Percentiles rank a stretch among this genome's conserved stretches.
Conservation (phyloP, 139 green algal genomes). For the Picochlorum sp. region DNA sequence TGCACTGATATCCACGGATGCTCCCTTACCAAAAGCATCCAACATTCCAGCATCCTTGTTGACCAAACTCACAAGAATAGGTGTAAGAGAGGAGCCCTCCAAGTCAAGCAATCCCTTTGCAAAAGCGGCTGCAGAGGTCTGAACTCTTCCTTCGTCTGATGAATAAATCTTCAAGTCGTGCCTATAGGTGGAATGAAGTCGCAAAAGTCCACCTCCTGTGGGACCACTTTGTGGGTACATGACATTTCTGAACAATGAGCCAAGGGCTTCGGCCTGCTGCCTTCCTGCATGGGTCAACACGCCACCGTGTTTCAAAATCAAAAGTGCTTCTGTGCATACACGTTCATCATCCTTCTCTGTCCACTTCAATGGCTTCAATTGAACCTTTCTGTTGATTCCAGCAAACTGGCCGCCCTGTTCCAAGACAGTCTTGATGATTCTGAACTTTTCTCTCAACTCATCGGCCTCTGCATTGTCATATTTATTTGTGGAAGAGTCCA, state of each 20-base stretch:
- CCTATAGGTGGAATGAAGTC: slow-evolving; percentile 95
- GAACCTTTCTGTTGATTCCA: slow-evolving; percentile 97
- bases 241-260: slow-evolving; percentile 78
- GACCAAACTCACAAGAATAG: slow-evolving; percentile 83
- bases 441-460: slow-evolving; percentile 78
- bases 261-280: slow-evolving; percentile 82
- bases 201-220: slow-evolving; percentile 76
- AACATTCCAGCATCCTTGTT: slow-evolving; percentile 91
- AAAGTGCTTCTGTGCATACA: slow-evolving; percentile 40
- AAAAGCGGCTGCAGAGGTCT: slow-evolving; percentile 79
- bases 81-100: slow-evolving; percentile 78
- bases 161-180: slow-evolving; percentile 99
- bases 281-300: slow-evolving; percentile 81
- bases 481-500: slow-evolving; percentile 21
- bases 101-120: slow-evolving; percentile 91
- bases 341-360: slow-evolving; percentile 6
- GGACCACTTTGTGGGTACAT: slow-evolving; percentile 86
- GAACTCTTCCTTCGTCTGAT: slow-evolving; percentile 78
- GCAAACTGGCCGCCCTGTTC: slow-evolving; percentile 75
- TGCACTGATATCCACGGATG: slow-evolving; percentile 63
- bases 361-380: slow-evolving; percentile 83
- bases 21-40: slow-evolving; percentile 81
- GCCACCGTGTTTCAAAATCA: slow-evolving; percentile 82
- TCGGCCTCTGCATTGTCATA: slow-evolving; percentile 27
- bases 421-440: slow-evolving; percentile 75